phyloP scores from a whole-genome alignment of 139 green algal genomes.

The Diplosphaera chodatii region DNA sequence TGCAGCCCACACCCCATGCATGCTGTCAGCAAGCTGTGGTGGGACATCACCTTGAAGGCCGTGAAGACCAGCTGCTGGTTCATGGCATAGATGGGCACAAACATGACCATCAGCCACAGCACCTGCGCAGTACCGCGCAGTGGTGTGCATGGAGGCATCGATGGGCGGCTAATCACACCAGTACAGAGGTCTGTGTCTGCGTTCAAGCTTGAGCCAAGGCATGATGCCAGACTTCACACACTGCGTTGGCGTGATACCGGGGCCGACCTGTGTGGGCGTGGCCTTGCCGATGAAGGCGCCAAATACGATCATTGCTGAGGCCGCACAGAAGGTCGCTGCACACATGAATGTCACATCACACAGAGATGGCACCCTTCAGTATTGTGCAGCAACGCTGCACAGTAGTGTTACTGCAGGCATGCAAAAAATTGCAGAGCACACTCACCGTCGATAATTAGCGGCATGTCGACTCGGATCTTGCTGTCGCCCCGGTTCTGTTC shows the following conservation, averaged over 20 bases:
- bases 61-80: slow-evolving; percentile 20
- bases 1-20: too few species aligned
- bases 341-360: too few species aligned
- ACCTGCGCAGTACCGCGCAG: background rate
- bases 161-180: too few species aligned
- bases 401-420: background rate
- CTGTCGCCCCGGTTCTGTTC: background rate
- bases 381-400: background rate
- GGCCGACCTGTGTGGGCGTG: slow-evolving; percentile 39
- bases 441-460: slow-evolving; percentile 41
- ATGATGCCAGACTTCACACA: too few species aligned
- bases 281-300: slow-evolving; percentile 56
- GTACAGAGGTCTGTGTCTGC: too few species aligned
- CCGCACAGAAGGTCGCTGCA: slow-evolving; percentile 31
- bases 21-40: background rate
- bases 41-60: background rate
- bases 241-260: too few species aligned
- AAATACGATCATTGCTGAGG: slow-evolving; percentile 55
- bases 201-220: too few species aligned
- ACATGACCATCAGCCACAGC: background rate
- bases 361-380: too few species aligned
- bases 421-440: too few species aligned
- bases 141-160: too few species aligned
- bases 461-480: slow-evolving; percentile 43
- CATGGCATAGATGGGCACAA: slow-evolving; percentile 33